These are phyloP conservation scores for Lithohypha guttulata DNA, from an alignment of 2,329 filamentous ascomycete species.

Conservation along the genomic window DNA sequence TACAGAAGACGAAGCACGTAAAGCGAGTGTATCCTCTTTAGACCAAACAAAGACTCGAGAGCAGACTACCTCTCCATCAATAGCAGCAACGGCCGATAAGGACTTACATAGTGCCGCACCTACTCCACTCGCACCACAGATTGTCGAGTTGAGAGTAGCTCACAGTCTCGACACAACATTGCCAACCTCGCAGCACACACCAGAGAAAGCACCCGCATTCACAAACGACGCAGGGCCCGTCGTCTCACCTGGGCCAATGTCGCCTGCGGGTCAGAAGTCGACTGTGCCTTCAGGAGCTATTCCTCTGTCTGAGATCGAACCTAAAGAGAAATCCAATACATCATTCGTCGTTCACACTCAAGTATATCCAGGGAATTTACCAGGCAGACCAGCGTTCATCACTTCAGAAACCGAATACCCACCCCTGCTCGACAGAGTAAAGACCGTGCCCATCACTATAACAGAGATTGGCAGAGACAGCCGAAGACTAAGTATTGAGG, in stretches of 20 bases:
- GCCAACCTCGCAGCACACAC: background rate
- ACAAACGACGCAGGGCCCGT: too few species aligned
- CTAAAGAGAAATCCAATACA: conserved; percentile 19
- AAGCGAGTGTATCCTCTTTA: background rate
- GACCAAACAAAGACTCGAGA: background rate
- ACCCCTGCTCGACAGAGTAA: conserved; percentile 23
- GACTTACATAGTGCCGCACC: conserved; percentile 13
- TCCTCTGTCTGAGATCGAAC: conserved; percentile 48
- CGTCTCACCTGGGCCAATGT: conserved; percentile 49
- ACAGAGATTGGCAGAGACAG: conserved; percentile 19
- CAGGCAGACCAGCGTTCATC: conserved; percentile 7
- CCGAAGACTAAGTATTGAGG: conserved; percentile 42
- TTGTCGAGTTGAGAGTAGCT: background rate
- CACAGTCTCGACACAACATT: background rate
- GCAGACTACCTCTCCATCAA: background rate
- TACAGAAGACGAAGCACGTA: conserved; percentile 4
- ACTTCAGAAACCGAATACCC: conserved; percentile 19
- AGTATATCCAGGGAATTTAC: background rate
- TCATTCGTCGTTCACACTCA: conserved; percentile 1
- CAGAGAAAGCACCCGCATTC: conserved; percentile 8
- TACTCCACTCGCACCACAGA: conserved; percentile 5
- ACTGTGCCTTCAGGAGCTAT: conserved; percentile 55
- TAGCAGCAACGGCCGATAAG: too few species aligned
- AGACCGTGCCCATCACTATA: conserved; percentile 20
- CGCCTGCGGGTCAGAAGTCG: conserved; percentile 50